Evolutionary conservation across 1,284 basidiomycete genomes (phyloP), one percentile per base, ranked within the genome.

Genomic region (Paramarasmius palmivorus): DNA sequence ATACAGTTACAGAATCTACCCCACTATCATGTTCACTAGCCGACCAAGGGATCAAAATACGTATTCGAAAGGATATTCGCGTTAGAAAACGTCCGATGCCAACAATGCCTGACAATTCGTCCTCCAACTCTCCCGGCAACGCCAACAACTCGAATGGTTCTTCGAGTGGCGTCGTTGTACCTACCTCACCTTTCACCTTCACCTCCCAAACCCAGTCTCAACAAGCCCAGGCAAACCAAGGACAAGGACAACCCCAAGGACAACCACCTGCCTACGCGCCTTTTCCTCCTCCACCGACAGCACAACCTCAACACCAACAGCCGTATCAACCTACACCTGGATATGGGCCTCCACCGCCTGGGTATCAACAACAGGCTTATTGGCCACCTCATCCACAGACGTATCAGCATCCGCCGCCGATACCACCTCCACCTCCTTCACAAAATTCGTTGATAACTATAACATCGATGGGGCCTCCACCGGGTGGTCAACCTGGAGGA

Each of bases 31-130:
- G 88, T 61, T 90, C 90, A 0, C 81, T 96, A 54, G 92, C 93
- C 9, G 90, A 93, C 64, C 93, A 96, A 70, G 93, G 93, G 3
- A 90, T 95, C 68, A 95, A 95, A 71, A 94, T 96, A 46, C 85
- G 93, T 23, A 94, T 95, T 37, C 83, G 93, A 40, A 94, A 93
- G 68, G 92, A 94, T 60, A 92, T 92, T 38, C 83, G 90, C 2
- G 84, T 89, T 22, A 81, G 90, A 57, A 92, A 92, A 66, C 76
- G 83, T 10, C 80, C 83, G 1, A 73, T 77, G 35, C 25, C 19
- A 15, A 70, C 73, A 23, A 29, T 46, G 20, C 26, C 22, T 20
- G 20, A 26, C 14, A 8, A n/a, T 37, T 26, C 20, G 26, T 4
- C 29, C 20, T 35, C 41, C 32, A 19, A 19, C 20, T 46, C 41